Evolutionary conservation across 2,329 filamentous ascomycete species (phyloP).

Genomic region (Zasmidium citrigriseum): DNA sequence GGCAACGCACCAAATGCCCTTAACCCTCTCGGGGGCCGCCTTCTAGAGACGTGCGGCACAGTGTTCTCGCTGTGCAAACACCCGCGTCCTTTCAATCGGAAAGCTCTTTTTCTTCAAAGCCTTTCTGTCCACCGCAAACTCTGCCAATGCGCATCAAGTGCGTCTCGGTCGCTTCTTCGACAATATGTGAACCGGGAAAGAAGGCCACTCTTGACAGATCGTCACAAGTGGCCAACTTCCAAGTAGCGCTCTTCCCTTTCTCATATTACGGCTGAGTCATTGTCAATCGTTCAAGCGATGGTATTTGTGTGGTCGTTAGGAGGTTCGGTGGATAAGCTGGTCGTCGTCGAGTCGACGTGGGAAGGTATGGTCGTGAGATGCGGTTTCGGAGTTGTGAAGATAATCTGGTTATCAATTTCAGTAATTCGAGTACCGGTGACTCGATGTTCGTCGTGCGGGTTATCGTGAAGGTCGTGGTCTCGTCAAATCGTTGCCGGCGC

Average conservation of each 20-base stretch:
- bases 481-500: background rate
- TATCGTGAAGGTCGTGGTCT: background rate
- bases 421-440: background rate
- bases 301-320: too few species aligned
- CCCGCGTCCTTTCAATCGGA: too few species aligned
- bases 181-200: background rate
- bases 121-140: too few species aligned
- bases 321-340: too few species aligned
- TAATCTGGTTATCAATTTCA: background rate
- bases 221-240: background rate
- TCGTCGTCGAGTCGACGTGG: too few species aligned
- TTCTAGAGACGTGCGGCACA: background rate
- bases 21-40: background rate
- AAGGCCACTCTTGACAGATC: background rate
- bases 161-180: background rate
- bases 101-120: too few species aligned
- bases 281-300: too few species aligned
- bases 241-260: background rate
- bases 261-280: too few species aligned
- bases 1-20: too few species aligned
- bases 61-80: too few species aligned
- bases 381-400: too few species aligned
- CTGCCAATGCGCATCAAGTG: background rate
- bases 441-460: background rate
- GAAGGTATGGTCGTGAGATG: too few species aligned